These are phyloP conservation scores for Termitomyces sp. DNA, from an alignment of 768 basidiomycete genomes.

Conservation along the genomic window DNA sequence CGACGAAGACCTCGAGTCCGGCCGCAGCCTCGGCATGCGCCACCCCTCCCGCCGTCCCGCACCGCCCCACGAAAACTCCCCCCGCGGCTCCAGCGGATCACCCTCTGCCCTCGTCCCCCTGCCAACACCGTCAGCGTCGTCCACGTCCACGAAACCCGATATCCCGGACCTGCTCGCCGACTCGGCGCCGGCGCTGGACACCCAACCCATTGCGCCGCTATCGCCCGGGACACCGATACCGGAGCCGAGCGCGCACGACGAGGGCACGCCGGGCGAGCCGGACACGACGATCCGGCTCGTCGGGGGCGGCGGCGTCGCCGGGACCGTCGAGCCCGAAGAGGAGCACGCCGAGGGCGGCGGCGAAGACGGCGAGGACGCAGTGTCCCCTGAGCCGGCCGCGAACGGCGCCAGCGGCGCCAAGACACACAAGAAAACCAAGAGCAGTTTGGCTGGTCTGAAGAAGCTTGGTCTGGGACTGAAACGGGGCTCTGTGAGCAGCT, in stretches of 20 bases:
- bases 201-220: constrained; percentile 31
- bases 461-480: constrained; percentile 47
- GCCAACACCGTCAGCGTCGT: constrained; percentile 7
- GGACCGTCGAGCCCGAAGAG: constrained; percentile 23
- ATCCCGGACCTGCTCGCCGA: constrained; percentile 49
- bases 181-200: constrained; percentile 29
- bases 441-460: constrained; percentile 51
- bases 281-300: constrained; percentile 52
- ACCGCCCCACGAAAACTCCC: constrained; percentile 5
- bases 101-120: not conserved
- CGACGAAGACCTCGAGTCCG: constrained; percentile 46
- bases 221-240: constrained; percentile 10
- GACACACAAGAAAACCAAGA: constrained; percentile 52
- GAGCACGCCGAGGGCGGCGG: constrained; percentile 19
- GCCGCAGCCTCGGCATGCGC: constrained; percentile 34
- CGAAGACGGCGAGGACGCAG: constrained; percentile 28
- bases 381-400: constrained; percentile 12
- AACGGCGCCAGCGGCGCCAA: constrained; percentile 23
- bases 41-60: constrained; percentile 20
- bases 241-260: not conserved
- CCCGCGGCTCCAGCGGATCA: not conserved
- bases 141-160: constrained; percentile 15
- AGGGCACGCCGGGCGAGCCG: constrained; percentile 13
- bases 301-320: constrained; percentile 47
- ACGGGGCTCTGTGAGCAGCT: constrained; percentile 36